Percentiles rank a stretch among this genome's conserved stretches.
These are phyloP conservation scores for Casuarina equisetifolia DNA, from an alignment of 306 rosid genomes.

Conservation along the genomic window DNA sequence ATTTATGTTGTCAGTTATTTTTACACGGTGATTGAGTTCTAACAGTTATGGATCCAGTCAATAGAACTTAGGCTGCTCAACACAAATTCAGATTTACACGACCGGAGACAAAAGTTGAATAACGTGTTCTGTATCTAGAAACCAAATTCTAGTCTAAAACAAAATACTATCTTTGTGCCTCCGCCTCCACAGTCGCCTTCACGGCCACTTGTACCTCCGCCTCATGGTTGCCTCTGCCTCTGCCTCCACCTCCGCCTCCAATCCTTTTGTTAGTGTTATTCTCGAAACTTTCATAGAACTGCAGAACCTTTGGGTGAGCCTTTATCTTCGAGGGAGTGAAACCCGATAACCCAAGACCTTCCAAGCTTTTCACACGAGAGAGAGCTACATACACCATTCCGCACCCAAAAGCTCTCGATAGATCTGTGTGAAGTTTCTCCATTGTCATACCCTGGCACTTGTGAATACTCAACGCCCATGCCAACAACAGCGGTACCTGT, in stretches of 20 bases:
- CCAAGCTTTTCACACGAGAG: conserved; percentile 47
- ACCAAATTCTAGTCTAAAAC: too few species aligned
- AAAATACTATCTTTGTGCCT: too few species aligned
- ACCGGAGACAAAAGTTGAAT: too few species aligned
- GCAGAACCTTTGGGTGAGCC: conserved; percentile 43
- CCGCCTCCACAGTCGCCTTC: too few species aligned
- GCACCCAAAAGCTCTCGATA: conserved; percentile 41
- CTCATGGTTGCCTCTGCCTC: not conserved
- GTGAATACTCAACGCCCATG: conserved; percentile 66
- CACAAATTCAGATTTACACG: too few species aligned
- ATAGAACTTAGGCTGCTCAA: too few species aligned
- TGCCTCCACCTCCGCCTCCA: conserved; percentile 10
- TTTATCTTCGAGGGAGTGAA: conserved; percentile 35
- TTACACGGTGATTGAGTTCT: too few species aligned
- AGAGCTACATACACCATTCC: conserved; percentile 63
- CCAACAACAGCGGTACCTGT: conserved; percentile 55
- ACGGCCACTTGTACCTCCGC: too few species aligned
- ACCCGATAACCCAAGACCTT: conserved; percentile 49
- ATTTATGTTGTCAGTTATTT: too few species aligned
- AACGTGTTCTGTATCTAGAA: too few species aligned
- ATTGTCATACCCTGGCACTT: conserved; percentile 68
- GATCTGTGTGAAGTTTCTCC: conserved; percentile 40
- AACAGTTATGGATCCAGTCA: too few species aligned
- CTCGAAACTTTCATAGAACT: conserved; percentile 32
- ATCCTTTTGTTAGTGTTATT: conserved; percentile 17